Conservation (phyloP, 805 yeast species). For the Isabelozyma heimii region DNA sequence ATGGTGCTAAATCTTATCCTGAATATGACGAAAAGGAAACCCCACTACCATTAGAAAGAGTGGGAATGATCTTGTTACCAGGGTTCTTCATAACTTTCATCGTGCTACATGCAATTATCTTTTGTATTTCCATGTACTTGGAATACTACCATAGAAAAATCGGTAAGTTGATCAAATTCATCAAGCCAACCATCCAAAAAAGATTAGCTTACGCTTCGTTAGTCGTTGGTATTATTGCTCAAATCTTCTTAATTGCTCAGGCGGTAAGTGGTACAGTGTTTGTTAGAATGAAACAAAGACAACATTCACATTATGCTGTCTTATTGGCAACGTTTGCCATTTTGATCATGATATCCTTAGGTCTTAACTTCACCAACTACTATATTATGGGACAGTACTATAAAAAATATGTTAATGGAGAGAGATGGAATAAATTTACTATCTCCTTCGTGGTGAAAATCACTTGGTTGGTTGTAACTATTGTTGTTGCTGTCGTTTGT, state of each 20-base stretch:
- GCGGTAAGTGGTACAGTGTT: constrained; percentile 14
- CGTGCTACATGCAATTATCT: constrained; percentile 18
- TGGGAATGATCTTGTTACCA: constrained; percentile 20
- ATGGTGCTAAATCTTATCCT: constrained; percentile 18
- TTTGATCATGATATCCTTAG: constrained; percentile 21
- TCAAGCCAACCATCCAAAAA: constrained; percentile 19
- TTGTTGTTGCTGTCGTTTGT: constrained; percentile 15
- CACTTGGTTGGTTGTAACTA: constrained; percentile 20
- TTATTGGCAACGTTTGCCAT: constrained; percentile 22
- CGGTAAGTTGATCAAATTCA: constrained; percentile 26
- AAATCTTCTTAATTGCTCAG: constrained; percentile 17
- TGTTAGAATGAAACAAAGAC: constrained; percentile 11
- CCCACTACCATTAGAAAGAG: constrained; percentile 23
- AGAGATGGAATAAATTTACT: constrained; percentile 26
- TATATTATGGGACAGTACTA: constrained; percentile 28
- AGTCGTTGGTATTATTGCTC: constrained; percentile 18
- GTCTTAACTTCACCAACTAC: constrained; percentile 23
- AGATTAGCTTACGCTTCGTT: constrained; percentile 22
- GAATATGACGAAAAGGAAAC: constrained; percentile 16
- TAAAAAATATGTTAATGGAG: constrained; percentile 25
- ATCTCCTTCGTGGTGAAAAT: constrained; percentile 22
- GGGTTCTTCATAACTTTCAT: constrained; percentile 18
- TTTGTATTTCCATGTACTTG: constrained; percentile 19
- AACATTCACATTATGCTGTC: constrained; percentile 19
- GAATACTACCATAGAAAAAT: constrained; percentile 26